Conservation (phyloP, 106 monocot species). For the Platanthera guangdongensis region DNA sequence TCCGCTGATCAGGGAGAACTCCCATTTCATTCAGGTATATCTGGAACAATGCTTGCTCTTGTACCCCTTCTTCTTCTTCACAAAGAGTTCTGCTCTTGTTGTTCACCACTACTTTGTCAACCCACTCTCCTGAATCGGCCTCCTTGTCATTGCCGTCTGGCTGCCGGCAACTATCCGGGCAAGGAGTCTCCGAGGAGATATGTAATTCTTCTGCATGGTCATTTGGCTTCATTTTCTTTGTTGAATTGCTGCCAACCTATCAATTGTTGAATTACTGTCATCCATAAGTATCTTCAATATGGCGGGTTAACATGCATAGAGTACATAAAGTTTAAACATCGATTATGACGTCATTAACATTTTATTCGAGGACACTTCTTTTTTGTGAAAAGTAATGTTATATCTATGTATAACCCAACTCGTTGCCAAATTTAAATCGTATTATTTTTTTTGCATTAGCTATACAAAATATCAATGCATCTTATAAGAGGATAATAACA, state of each 20-base stretch:
- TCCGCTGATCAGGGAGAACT: slow-evolving; percentile 17
- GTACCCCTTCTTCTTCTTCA: slow-evolving; percentile 19
- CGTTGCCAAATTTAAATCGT: no score
- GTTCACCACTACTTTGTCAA: slow-evolving; percentile 38
- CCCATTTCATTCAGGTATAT: slow-evolving; percentile 27
- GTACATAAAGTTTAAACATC: not conserved
- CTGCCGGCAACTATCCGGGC: slow-evolving; percentile 20
- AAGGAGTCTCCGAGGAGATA: slow-evolving; percentile 17
- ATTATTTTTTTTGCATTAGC: no score
- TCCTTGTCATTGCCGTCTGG: slow-evolving; percentile 23
- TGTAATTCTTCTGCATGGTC: slow-evolving; percentile 27
- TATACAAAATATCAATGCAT: no score
- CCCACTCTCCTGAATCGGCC: slow-evolving; percentile 27
- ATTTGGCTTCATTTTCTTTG: slow-evolving; percentile 26
- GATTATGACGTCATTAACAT: no score
- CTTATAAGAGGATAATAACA: no score
- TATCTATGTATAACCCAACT: no score
- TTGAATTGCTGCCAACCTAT: slow-evolving; percentile 21
- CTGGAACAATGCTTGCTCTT: slow-evolving; percentile 27
- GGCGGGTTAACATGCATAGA: not conserved
- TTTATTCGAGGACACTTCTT: no score
- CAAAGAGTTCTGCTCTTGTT: slow-evolving; percentile 30
- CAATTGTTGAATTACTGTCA: not conserved
- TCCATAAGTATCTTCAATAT: not conserved
- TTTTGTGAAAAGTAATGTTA: no score